Evolutionary conservation across 108 stramenopile species (phyloP).

Genomic region (Skeletonema menzelii): DNA sequence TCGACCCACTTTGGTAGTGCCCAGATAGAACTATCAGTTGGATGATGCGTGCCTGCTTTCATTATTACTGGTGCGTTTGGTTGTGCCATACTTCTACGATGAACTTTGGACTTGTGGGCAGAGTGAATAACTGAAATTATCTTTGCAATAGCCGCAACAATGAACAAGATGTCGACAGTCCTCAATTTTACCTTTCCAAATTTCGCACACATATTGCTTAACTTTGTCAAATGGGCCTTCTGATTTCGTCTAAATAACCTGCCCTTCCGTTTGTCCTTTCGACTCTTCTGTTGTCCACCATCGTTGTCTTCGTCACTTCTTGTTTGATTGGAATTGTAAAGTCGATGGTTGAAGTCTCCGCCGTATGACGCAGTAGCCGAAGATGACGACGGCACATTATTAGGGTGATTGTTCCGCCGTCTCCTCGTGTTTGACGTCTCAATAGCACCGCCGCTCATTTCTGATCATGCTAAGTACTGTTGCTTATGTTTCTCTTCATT

Average conservation of each 20-base stretch:
- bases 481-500: background rate
- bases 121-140: conserved; percentile 11
- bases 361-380: background rate
- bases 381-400: background rate
- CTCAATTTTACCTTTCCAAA: background rate
- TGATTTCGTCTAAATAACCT: background rate
- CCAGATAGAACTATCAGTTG: background rate
- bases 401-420: background rate
- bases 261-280: background rate
- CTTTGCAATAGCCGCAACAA: conserved; percentile 8
- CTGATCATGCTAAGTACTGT: no score
- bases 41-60: background rate
- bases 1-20: conserved; percentile 10
- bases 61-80: background rate
- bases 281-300: conserved; percentile 16
- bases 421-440: background rate
- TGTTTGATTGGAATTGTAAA: background rate
- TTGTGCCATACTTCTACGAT: background rate
- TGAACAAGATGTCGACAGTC: conserved; percentile 11
- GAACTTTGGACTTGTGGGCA: background rate
- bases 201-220: conserved; percentile 6
- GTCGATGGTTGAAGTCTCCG: background rate
- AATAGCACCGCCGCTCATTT: no score
- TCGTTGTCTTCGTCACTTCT: background rate
- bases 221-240: background rate